Base-by-base conservation (phyloP, 1,284 basidiomycete species). In the Bjerkandera adusta region DNA sequence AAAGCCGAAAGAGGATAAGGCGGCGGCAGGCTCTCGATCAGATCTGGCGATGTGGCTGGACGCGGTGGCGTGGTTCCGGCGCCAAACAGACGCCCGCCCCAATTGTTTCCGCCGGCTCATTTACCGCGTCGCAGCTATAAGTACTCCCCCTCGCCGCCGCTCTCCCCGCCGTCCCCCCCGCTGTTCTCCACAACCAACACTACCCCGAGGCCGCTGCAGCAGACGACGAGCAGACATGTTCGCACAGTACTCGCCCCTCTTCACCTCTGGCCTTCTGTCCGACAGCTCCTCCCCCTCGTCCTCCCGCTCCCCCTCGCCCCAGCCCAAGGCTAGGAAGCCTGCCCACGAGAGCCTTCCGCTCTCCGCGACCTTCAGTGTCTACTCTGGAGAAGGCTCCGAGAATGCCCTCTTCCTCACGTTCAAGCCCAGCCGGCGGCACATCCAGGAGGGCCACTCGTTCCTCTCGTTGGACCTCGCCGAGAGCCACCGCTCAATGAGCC, bases 401-500 rank as follows among this genome's bases (percentile, higher is more conserved):
- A 52, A 55, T 35, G 57, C 54, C 33, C 36, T 64, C 54, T 54
- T 60, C 56, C 52, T 64, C 57, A 55, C 61, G 44, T 48, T 61
- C 54, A 52, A 54, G 54, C 55, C 57, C 36, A 56, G 56, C 52
- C 52, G 57, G 43, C 55, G 55, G n/a, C 49, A 51, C 44, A 48
- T 46, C 57, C 7, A 72, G 68, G 30, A 64, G 65, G 51, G 53
- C 41, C 57, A 57, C 36, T 75, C 77, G 49, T 79, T 79, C 57
- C 73, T 77, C 46, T 77, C 79, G 1, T 67, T 81, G 32, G 76
- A 80, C 52, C 73, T 85, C 7, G 82, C 82, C 36, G 80, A 82
- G 60, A 71, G 71, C 34, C 68, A 69, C 51, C 69, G 70, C 26
- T 68, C 72, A 1, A 70, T 69, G 45, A 70, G 69, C 45, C 64